Evolutionary conservation across 2,329 filamentous ascomycete species (phyloP).

Genomic region (Byssothecium circinans): DNA sequence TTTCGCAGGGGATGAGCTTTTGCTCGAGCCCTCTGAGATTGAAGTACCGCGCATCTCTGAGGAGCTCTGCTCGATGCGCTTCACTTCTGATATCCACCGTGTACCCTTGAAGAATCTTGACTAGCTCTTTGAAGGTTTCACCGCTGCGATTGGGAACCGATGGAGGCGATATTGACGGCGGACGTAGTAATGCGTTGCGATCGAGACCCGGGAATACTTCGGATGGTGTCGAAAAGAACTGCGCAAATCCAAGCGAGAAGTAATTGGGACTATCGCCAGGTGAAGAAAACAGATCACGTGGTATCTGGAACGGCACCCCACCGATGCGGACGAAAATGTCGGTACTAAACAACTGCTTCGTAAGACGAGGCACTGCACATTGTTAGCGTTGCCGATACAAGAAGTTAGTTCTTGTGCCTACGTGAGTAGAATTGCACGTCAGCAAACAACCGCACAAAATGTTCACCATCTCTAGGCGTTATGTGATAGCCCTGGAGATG

Average conservation of each 20-base stretch:
- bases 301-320: constrained; percentile 82
- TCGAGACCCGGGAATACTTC: constrained; percentile 87
- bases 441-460: constrained; percentile 90
- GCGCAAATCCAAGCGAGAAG: constrained; percentile 86
- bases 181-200: constrained; percentile 75
- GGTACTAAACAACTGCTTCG: constrained; percentile 87
- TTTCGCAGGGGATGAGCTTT: constrained; percentile 74
- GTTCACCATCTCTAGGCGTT: constrained; percentile 74
- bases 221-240: constrained; percentile 79
- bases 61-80: constrained; percentile 72
- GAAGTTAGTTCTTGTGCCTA: constrained; percentile 47
- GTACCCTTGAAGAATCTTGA: constrained; percentile 83
- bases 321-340: constrained; percentile 93
- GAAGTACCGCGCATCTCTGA: constrained; percentile 89
- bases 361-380: constrained; percentile 74
- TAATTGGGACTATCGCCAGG: constrained; percentile 94
- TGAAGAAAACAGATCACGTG: constrained; percentile 79
- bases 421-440: constrained; percentile 93
- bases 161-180: constrained; percentile 82
- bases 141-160: constrained; percentile 78
- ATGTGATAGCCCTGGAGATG: constrained; percentile 92
- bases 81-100: constrained; percentile 75
- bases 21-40: constrained; percentile 92
- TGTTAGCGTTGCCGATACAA: constrained; percentile 12
- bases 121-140: constrained; percentile 79